These are phyloP conservation scores for Stereum hirsutum DNA, from an alignment of 1,284 basidiomycete species.

Conservation along the genomic window DNA sequence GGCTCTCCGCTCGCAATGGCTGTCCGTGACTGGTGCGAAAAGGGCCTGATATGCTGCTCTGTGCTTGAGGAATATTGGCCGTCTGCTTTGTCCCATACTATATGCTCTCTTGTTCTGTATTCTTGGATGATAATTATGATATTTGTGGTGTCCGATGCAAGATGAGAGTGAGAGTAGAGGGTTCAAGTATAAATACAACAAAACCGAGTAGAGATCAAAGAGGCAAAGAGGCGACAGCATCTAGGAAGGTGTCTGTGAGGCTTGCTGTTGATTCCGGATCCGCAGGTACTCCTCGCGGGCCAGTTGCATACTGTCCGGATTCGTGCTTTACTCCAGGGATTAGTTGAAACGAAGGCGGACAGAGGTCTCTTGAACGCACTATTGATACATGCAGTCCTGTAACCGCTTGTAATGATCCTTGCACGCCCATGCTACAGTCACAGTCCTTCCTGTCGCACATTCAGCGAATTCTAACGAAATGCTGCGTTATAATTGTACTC, in stretches of 20 bases:
- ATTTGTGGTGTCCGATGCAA: too few relatives aligned
- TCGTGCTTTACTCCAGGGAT: conserved; percentile 40
- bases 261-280: conserved; percentile 35
- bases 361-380: conserved; percentile 50
- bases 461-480: conserved; percentile 64
- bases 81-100: neutral
- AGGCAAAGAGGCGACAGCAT: neutral
- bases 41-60: conserved; percentile 1
- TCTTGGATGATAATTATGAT: too few relatives aligned
- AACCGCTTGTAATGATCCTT: conserved; percentile 59
- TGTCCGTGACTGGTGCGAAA: conserved; percentile 28
- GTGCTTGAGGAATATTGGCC: neutral
- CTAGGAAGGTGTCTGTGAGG: neutral
- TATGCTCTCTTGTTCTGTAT: too few relatives aligned
- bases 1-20: conserved; percentile 47
- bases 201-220: neutral
- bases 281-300: conserved; percentile 68
- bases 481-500: neutral
- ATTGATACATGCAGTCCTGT: conserved; percentile 76
- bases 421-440: conserved; percentile 83
- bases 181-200: too few relatives aligned
- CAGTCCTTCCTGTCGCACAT: conserved; percentile 73
- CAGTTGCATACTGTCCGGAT: conserved; percentile 61
- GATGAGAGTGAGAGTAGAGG: too few relatives aligned
- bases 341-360: neutral